Percentiles rank a stretch among this genome's conserved stretches.
These are phyloP conservation scores for Beauveria bassiana DNA, from an alignment of 2,329 filamentous ascomycete species.

Conservation along the genomic window DNA sequence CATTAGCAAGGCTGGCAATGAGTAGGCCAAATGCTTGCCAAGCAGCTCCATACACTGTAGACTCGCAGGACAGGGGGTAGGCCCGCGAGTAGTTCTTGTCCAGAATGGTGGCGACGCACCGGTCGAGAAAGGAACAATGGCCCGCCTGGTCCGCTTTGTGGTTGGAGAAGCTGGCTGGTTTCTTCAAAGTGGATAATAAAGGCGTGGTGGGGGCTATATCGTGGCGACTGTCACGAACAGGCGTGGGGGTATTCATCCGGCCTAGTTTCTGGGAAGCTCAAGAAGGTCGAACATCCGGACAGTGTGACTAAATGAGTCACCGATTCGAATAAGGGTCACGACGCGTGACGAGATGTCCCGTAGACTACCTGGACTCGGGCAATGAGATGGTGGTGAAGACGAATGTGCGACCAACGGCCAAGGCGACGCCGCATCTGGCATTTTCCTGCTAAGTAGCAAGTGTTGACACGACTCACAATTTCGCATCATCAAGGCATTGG, in stretches of 20 bases:
- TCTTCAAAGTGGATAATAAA: not conserved
- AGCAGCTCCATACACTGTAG: not conserved
- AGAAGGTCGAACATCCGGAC: not conserved
- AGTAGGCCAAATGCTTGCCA: not conserved
- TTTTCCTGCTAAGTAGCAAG: not conserved
- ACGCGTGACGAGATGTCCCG: not conserved
- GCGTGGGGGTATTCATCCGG: not conserved
- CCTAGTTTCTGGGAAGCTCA: not conserved
- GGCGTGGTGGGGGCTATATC: conserved; percentile 3
- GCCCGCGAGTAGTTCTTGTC: not conserved
- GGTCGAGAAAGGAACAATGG: conserved; percentile 3
- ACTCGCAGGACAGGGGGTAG: not conserved
- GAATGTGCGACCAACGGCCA: not conserved
- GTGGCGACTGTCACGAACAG: not conserved
- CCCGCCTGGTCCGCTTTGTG: not conserved
- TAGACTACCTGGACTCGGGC: not conserved
- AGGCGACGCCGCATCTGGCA: not conserved
- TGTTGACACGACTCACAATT: not conserved
- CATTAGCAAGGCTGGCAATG: not conserved
- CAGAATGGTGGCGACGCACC: not conserved
- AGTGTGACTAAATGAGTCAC: not conserved
- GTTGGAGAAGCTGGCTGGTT: not conserved
- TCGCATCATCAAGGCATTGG: not conserved
- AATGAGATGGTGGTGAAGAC: not conserved
- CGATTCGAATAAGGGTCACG: not conserved